A percentile compares a stretch with the other conserved stretches of the same genome.
Conservation (phyloP, 352 stramenopile genomes). For the Saprolegnia parasitica region DNA sequence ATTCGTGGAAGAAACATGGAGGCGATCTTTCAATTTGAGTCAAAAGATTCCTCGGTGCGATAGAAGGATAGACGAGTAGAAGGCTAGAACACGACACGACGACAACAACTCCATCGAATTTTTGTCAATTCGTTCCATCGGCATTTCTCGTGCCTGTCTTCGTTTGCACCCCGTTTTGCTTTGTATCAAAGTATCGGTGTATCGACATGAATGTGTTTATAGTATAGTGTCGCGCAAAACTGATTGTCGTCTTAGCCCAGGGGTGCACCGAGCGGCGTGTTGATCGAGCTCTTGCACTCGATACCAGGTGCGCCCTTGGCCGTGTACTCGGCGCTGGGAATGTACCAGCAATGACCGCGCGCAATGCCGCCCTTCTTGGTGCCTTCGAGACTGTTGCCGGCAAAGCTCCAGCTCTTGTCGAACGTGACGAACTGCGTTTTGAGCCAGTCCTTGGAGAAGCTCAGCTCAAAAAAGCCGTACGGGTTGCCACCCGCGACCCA, state of each 20-base stretch:
- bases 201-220: background rate
- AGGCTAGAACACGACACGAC: too few relatives aligned
- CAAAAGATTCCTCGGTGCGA: too few relatives aligned
- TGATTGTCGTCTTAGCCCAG: background rate
- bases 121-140: too few relatives aligned
- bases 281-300: slow-evolving; percentile 15
- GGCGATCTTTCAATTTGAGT: too few relatives aligned
- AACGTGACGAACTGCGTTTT: slow-evolving; percentile 59
- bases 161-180: background rate
- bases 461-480: slow-evolving; percentile 68
- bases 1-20: too few relatives aligned
- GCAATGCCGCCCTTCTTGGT: slow-evolving; percentile 53
- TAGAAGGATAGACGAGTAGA: too few relatives aligned
- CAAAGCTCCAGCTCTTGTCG: slow-evolving; percentile 56
- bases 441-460: slow-evolving; percentile 54
- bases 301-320: background rate
- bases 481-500: slow-evolving; percentile 49
- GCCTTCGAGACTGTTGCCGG: slow-evolving; percentile 38
- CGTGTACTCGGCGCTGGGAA: slow-evolving; percentile 31
- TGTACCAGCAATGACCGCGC: slow-evolving; percentile 65
- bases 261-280: slow-evolving; percentile 2
- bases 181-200: background rate
- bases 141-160: too few relatives aligned
- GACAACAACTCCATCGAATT: too few relatives aligned
- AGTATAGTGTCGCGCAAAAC: background rate